Evolutionary conservation across 1,139 yeast genomes (phyloP), one percentile per base, ranked within the genome.

Genomic region (Hyphopichia buzzinii): DNA sequence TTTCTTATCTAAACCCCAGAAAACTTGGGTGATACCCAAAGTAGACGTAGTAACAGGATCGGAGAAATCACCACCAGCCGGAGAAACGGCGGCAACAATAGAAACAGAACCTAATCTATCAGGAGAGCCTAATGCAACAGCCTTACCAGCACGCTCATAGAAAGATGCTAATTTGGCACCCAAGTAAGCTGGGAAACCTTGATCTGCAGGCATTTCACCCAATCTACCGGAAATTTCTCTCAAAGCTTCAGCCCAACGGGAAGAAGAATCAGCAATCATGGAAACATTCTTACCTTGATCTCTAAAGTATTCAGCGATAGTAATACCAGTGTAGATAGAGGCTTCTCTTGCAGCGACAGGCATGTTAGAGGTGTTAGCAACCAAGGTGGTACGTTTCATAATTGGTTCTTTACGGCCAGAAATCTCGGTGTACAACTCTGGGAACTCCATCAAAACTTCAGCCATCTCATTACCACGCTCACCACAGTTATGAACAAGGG

Each of bases 161-260:
- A 92, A 92, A 39, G 97, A 92, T 39, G 99, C 97, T 58, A 92
- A 79, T 65, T 92, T 92, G 38, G 99, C 96, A 72, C 98, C 98
- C 64, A 92, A 79, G 64, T 94, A 92, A 40, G 99, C 99, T 46
- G 99, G 99, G 94, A 90, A 92, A 77, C 99, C 99, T 75, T 94
- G 98, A 72, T 92, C 99, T 44, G 99, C 99, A 62, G 99, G 99
- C 99, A 92, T 92, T 75, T 94, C 99, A 68, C 98, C 98, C 65
- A 92, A 77, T 78, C 99, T 95, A 80, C 99, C 99, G 38, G 97
- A 90, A 64, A 92, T 84, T 78, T 92, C 99, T 83, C 99, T 89
- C 62, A 92, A 79, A 42, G 99, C 99, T 73, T 92, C 99, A 33
- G 99, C 99, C 99, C 99, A 92, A 78, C 99, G 92, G 31, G 97